phyloP scores from a whole-genome alignment of 2,329 filamentous ascomycete species.

The Pestalotiopsis sp. region DNA sequence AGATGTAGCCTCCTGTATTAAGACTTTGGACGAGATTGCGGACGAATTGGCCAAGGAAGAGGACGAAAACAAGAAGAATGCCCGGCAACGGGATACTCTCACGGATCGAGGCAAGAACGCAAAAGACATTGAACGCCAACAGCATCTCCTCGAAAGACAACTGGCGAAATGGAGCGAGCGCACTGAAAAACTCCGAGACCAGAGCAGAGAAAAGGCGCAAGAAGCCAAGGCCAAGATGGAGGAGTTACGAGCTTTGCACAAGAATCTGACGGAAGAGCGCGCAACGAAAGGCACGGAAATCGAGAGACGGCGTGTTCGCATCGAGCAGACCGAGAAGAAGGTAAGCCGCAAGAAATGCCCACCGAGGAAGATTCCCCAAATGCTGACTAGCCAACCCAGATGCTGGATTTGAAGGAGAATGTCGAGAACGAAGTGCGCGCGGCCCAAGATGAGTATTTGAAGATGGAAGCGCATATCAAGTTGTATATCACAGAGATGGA shows the following conservation, averaged over 20 bases:
- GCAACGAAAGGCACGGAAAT: conserved; percentile 88
- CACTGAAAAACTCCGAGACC: conserved; percentile 80
- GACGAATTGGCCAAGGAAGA: conserved; percentile 88
- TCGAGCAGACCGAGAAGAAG: conserved; percentile 99
- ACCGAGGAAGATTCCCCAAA: background rate
- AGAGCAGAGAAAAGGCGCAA: conserved; percentile 79
- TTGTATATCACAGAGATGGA: conserved; percentile 99
- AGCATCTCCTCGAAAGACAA: conserved; percentile 82
- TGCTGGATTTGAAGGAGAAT: conserved; percentile 96
- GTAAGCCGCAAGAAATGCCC: conserved; percentile 46
- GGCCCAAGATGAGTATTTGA: conserved; percentile 92
- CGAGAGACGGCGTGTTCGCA: conserved; percentile 87
- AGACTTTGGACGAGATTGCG: conserved; percentile 84
- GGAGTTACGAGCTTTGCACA: conserved; percentile 78
- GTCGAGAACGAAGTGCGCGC: conserved; percentile 92
- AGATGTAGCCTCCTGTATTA: conserved; percentile 86
- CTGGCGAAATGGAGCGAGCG: conserved; percentile 83
- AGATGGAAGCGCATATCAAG: conserved; percentile 96
- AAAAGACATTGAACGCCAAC: conserved; percentile 86
- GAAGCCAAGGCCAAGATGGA: conserved; percentile 89
- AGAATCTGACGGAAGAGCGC: conserved; percentile 80
- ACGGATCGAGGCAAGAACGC: conserved; percentile 88
- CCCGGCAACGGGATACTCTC: conserved; percentile 82
- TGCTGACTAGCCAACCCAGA: conserved; percentile 57
- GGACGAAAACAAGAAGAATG: conserved; percentile 80